Percentiles rank a stretch among this genome's conserved stretches.
Conservation (phyloP, 805 yeast genomes). For the Wickerhamomyces strasburgensis region DNA sequence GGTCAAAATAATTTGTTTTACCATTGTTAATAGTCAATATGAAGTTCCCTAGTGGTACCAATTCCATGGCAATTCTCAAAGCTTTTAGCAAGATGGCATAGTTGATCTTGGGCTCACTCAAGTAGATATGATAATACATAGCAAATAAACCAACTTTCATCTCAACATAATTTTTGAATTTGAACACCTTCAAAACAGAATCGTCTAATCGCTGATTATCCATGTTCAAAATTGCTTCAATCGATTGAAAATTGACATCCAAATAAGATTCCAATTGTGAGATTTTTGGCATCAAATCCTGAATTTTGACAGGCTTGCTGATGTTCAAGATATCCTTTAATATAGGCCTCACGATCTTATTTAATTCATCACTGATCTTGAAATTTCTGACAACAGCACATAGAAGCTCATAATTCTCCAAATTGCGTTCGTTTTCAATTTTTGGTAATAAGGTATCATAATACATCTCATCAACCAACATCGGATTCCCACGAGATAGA, state of each 20-base stretch:
- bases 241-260: constrained; percentile 26
- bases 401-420: constrained; percentile 37
- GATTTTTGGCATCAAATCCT: constrained; percentile 31
- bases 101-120: constrained; percentile 14
- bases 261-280: constrained; percentile 34
- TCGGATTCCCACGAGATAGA: constrained; percentile 43
- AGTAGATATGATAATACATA: constrained; percentile 23
- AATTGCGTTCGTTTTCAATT: constrained; percentile 30
- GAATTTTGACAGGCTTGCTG: constrained; percentile 32
- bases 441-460: constrained; percentile 51
- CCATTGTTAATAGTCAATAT: constrained; percentile 22
- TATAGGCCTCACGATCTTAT: constrained; percentile 29
- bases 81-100: constrained; percentile 10
- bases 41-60: constrained; percentile 22
- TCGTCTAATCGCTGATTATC: constrained; percentile 17
- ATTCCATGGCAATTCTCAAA: constrained; percentile 19
- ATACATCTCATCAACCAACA: constrained; percentile 32
- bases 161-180: constrained; percentile 26
- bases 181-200: constrained; percentile 22
- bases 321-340: constrained; percentile 37
- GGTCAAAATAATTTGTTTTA: constrained; percentile 22
- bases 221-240: constrained; percentile 24
- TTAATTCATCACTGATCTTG: constrained; percentile 27
- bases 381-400: constrained; percentile 33
- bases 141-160: constrained; percentile 22